phyloP scores from a whole-genome alignment of 257 asterid genomes.

The Solanum verrucosum region DNA sequence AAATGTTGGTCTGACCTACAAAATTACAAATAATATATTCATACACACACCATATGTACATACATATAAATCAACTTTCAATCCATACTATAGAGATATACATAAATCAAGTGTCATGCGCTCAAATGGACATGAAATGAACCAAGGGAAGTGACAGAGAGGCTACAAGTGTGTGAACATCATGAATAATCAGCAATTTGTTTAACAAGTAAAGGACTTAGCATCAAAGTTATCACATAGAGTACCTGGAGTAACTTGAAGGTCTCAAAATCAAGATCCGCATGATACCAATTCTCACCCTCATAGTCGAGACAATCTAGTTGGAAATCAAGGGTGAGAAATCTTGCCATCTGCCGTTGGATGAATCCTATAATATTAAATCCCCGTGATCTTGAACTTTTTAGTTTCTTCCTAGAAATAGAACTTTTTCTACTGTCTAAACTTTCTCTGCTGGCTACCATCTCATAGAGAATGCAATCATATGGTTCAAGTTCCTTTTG shows the following conservation, averaged over 20 bases:
- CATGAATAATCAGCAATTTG: neutral
- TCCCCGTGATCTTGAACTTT: conserved; percentile 45
- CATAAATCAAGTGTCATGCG: neutral
- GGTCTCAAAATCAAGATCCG: conserved; percentile 95
- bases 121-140: neutral
- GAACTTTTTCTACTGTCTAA: conserved; percentile 61
- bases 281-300: conserved; percentile 88
- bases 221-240: neutral
- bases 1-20: neutral
- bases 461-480: conserved; percentile 94
- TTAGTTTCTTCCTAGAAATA: conserved; percentile 43
- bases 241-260: conserved; percentile 85
- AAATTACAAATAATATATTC: neutral
- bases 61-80: neutral
- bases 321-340: conserved; percentile 80
- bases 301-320: conserved; percentile 89
- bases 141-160: neutral
- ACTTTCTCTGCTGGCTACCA: conserved; percentile 92
- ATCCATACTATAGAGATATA: neutral
- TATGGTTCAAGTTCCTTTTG: conserved; percentile 62
- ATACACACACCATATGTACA: neutral
- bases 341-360: conserved; percentile 86
- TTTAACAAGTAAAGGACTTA: neutral
- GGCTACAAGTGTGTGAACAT: neutral
- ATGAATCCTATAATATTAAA: conserved; percentile 74